These are phyloP conservation scores for Rossbeevera mucosa DNA, from an alignment of 768 basidiomycete species.

Conservation along the genomic window DNA sequence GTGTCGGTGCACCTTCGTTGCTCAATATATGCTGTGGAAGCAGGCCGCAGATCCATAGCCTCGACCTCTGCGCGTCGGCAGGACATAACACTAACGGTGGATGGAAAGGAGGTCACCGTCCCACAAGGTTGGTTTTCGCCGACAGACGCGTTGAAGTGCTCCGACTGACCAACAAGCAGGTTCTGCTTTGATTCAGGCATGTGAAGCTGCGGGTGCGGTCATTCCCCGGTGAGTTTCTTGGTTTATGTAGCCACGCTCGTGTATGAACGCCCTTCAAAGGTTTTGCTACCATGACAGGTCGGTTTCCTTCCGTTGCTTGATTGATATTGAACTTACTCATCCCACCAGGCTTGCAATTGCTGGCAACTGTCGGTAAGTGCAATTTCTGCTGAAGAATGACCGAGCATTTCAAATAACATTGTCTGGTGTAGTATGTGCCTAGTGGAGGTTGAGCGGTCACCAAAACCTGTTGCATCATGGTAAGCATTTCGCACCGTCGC, in stretches of 20 bases:
- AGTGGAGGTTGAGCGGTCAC: conserved; percentile 94
- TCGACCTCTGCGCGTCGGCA: conserved; percentile 64
- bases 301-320: conserved; percentile 8
- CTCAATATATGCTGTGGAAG: conserved; percentile 4
- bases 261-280: conserved; percentile 35
- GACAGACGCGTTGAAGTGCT: neutral
- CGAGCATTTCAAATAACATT: conserved; percentile 7
- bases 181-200: conserved; percentile 94
- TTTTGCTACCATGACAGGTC: conserved; percentile 87
- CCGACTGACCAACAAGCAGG: conserved; percentile 41
- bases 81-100: conserved; percentile 89
- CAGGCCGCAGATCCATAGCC: conserved; percentile 59
- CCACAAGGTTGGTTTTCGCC: conserved; percentile 72
- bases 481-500: conserved; percentile 29
- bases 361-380: conserved; percentile 87
- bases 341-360: conserved; percentile 82
- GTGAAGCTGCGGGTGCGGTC: conserved; percentile 80
- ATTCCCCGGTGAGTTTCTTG: conserved; percentile 61
- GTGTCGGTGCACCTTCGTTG: neutral
- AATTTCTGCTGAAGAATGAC: neutral
- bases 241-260: neutral
- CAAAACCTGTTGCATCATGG: conserved; percentile 95
- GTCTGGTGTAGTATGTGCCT: conserved; percentile 78
- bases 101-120: conserved; percentile 96
- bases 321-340: conserved; percentile 1